phyloP scores from a whole-genome alignment of 495 filamentous ascomycete genomes.

The Venustampulla echinocandica region DNA sequence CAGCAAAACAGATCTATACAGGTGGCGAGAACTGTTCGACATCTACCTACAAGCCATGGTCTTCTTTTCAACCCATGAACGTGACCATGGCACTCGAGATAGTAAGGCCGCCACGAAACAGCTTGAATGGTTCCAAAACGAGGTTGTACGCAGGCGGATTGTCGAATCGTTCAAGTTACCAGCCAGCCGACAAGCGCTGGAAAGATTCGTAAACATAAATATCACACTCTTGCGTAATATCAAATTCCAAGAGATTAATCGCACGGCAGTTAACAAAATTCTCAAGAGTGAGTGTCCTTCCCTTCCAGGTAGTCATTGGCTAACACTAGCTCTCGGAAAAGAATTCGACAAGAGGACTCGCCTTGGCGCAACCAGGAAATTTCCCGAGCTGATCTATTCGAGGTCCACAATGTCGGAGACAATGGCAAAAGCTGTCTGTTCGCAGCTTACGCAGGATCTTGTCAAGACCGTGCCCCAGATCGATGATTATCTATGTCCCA shows the following conservation, averaged over 20 bases:
- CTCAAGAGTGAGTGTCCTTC: conserved; percentile 53
- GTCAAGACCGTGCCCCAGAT: conserved; percentile 59
- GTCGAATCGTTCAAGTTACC: conserved; percentile 47
- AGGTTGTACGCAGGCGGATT: conserved; percentile 45
- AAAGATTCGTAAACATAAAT: conserved; percentile 57
- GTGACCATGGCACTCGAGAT: conserved; percentile 46
- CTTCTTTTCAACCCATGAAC: conserved; percentile 63
- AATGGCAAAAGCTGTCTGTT: conserved; percentile 58
- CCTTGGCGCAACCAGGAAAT: conserved; percentile 45
- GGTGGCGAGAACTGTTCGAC: conserved; percentile 66
- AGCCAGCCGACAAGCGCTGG: conserved; percentile 46
- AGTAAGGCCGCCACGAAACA: conserved; percentile 43
- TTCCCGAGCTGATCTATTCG: conserved; percentile 42
- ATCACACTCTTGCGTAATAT: conserved; percentile 53
- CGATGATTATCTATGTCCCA: conserved; percentile 65
- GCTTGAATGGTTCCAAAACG: conserved; percentile 48
- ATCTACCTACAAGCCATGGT: conserved; percentile 60
- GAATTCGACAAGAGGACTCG: conserved; percentile 76
- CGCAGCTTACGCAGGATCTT: conserved; percentile 53
- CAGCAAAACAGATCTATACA: conserved; percentile 53
- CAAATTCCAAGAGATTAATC: conserved; percentile 67
- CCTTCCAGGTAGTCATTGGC: not conserved
- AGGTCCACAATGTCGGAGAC: conserved; percentile 42
- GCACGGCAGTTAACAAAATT: conserved; percentile 61
- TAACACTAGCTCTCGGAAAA: not conserved